Evolutionary conservation across 75 land plant species (phyloP), one percentile per base, ranked within the genome.

Genomic region (Pinus albicaulis): DNA sequence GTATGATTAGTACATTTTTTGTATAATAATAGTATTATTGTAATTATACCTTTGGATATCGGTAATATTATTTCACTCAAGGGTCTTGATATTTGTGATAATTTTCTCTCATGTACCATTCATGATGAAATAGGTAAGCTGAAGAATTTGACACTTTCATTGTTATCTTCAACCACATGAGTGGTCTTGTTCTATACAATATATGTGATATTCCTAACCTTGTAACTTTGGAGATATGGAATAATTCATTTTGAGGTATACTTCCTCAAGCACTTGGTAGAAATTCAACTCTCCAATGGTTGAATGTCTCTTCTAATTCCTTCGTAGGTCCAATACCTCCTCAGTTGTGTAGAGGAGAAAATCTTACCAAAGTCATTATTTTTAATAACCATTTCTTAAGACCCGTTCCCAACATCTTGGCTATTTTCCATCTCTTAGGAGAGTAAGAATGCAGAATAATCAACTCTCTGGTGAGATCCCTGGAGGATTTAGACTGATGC

Each of bases 361-460:
- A 77, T 22, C 86, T 94, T 56, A 86, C 84, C 56, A 87, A 86
- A 80, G 86, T 94, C 63, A 89, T 92, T 24, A n/a, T 82, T 94
- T 36, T 86, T 89, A 86, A 90, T 83, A 94, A 94, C 65, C 80
- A 65, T 36, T 91, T 94, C 74, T 72, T 82, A 34, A 92, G 97
- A n/a, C 38, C 79, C 5, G 83, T 91, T n/a, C 97, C 97, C 38
- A 44, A 38, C 1, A 74, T 81, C 38, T 68, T 93, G 8, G 76
- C 88, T 26, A 38, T 60, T 17, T 93, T 74, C 13, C 24, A 2
- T 88, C 89, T 12, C 80, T 96, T 16, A 77, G 82, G 15, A 85
- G 92, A 12, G 87, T 93, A 16, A 79, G 97, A 55, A 82, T 93
- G 28, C 89, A 93, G 19, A 81, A 85, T 53, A 96, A 96, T 74